Evolutionary conservation across 495 filamentous ascomycete species (phyloP), one percentile per base, ranked within the genome.

Genomic region (Hypoxylon trugodes): DNA sequence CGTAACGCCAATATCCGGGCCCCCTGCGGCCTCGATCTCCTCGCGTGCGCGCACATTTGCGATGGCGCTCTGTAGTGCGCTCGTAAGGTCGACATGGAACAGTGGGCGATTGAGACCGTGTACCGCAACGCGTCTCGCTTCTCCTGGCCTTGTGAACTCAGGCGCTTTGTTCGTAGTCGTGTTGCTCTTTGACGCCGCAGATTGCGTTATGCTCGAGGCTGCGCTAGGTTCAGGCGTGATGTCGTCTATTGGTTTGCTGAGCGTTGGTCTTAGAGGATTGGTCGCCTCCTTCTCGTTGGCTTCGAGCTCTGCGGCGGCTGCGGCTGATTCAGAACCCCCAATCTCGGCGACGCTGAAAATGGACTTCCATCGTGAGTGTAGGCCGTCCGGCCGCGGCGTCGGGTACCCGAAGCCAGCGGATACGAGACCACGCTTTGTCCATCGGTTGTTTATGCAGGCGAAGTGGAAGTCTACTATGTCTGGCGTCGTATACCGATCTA

Each of bases 401-500:
- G 94, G 92, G 76, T 88, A 96, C 1, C 95, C 95, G 75, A 98
- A 98, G 28, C 96, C 95, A 9, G 91, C 96, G 13, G 89, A 84
- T n/a, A 88, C 89, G 16, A 98, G 88, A 10, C 90, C 95, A 12
- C 95, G 90, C 78, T 98, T 98, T 26, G 95, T 95, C 95, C 95
- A 98, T 56, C 93, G 87, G 80, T 96, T 98, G 80, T 88, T 94
- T 81, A 98, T 90, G 76, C 89, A 89, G 9, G 93, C 91, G 61
- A 98, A 89, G 74, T 98, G 95, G 93, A 95, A 98, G 69, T 98
- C 92, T 4, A 98, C 93, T 5, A 85, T 79, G 8, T 93, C 89
- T 0, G 95, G 95, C 0, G 89, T 75, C 12, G 91, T 85, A 72
- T 97, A 96, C 10, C 88, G 84, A 74, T 98, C 95, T 16, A 98